Evolutionary conservation across 495 filamentous ascomycete species (phyloP).

Genomic region (Penicillium cosmopolitanum): DNA sequence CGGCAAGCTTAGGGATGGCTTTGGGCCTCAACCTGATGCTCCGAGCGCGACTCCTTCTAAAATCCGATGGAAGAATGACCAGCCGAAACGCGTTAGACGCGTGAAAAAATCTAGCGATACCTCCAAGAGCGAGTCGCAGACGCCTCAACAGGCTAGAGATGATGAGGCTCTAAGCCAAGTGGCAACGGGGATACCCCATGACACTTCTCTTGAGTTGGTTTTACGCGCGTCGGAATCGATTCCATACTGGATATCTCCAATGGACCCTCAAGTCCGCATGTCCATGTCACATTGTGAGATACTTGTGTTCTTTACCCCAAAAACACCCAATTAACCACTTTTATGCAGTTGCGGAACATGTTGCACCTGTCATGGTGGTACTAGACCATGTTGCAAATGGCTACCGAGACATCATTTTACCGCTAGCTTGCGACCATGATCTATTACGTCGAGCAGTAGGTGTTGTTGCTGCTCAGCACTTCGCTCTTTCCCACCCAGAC

Average conservation of each 20-base stretch:
- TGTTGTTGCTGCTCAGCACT: slow-evolving; percentile 72
- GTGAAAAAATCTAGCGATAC: background rate
- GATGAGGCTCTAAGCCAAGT: background rate
- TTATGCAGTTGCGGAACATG: slow-evolving; percentile 18
- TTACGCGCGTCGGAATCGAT: background rate
- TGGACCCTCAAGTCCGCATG: slow-evolving; percentile 14
- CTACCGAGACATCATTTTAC: slow-evolving; percentile 75
- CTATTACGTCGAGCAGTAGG: slow-evolving; percentile 80
- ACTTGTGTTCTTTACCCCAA: background rate
- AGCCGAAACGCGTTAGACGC: background rate
- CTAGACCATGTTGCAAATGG: slow-evolving; percentile 66
- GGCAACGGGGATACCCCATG: background rate
- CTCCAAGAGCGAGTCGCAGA: background rate
- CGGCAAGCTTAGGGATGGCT: slow-evolving; percentile 15
- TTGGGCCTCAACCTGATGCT: slow-evolving; percentile 2
- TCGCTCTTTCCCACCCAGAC: slow-evolving; percentile 31
- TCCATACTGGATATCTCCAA: slow-evolving; percentile 19
- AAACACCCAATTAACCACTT: background rate
- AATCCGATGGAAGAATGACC: slow-evolving; percentile 26
- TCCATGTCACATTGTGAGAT: slow-evolving; percentile 24
- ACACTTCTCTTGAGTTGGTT: background rate
- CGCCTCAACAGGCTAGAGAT: background rate
- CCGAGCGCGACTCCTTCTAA: background rate
- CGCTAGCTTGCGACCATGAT: slow-evolving; percentile 70
- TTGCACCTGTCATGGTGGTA: slow-evolving; percentile 31